Conservation (phyloP, 768 basidiomycete genomes). For the Amanita subjunquillea region DNA sequence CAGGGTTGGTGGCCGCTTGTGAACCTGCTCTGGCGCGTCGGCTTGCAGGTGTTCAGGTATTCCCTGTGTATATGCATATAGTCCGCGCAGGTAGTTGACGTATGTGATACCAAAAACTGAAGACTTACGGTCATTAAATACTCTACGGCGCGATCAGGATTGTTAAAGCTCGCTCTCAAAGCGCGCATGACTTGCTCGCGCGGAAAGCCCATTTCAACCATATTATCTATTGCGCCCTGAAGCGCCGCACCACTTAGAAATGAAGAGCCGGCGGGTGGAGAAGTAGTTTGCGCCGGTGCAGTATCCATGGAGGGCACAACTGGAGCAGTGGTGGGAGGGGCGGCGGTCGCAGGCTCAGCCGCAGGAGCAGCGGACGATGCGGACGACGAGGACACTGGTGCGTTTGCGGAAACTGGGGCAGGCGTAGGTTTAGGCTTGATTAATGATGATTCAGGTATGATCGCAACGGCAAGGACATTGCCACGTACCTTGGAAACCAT, state of each 20-base stretch:
- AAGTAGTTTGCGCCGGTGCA: constrained; percentile 8
- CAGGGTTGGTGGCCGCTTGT: no score
- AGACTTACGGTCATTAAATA: constrained; percentile 82
- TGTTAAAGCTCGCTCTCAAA: constrained; percentile 90
- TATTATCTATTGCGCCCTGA: constrained; percentile 68
- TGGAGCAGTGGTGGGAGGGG: constrained; percentile 8
- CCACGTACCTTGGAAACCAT: constrained; percentile 88
- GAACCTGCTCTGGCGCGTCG: constrained; percentile 13
- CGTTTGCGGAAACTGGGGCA: constrained; percentile 12
- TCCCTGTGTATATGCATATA: constrained; percentile 54
- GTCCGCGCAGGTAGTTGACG: constrained; percentile 29
- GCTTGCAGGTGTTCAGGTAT: constrained; percentile 29
- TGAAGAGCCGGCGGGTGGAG: constrained; percentile 37
- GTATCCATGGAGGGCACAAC: constrained; percentile 5
- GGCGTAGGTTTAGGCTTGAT: constrained; percentile 17
- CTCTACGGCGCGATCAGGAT: constrained; percentile 96
- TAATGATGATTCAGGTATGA: constrained; percentile 12
- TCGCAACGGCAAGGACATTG: constrained; percentile 18
- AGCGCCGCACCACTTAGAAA: constrained; percentile 74
- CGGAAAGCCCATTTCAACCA: constrained; percentile 92
- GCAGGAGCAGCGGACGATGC: no score
- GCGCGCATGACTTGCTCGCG: constrained; percentile 79
- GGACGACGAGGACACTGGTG: no score
- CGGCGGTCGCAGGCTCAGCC: no score
- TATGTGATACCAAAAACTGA: constrained; percentile 4